Evolutionary conservation across 495 filamentous ascomycete genomes (phyloP).

Genomic region (Halenospora varia): DNA sequence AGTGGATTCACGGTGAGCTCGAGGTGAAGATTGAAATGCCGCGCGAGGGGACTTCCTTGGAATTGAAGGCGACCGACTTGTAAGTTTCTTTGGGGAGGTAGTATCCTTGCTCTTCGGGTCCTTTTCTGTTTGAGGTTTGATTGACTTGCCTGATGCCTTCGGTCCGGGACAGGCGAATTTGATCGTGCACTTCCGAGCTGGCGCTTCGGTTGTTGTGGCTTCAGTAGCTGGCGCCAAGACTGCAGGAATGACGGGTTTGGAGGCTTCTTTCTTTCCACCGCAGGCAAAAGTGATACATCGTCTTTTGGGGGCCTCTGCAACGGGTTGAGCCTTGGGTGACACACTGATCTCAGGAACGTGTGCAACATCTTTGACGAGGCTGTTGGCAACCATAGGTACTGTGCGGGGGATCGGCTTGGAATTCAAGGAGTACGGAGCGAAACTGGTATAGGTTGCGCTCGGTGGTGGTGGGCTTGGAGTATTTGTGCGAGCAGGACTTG

Average conservation of each 20-base stretch:
- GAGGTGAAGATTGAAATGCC: conserved; percentile 37
- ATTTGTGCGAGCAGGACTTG: conserved; percentile 83
- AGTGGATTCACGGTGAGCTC: conserved; percentile 46
- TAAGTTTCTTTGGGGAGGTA: neutral
- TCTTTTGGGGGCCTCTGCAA: conserved; percentile 47
- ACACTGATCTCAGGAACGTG: neutral
- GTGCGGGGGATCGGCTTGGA: conserved; percentile 1
- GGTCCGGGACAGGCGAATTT: conserved; percentile 44
- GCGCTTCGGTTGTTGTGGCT: conserved; percentile 8
- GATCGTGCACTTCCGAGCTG: conserved; percentile 35
- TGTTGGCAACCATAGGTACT: neutral
- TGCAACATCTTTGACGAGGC: neutral
- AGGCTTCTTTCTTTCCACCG: conserved; percentile 30
- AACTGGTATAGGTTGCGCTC: conserved; percentile 24
- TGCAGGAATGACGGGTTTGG: conserved; percentile 13
- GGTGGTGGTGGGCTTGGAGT: conserved; percentile 82
- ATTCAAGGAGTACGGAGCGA: conserved; percentile 20
- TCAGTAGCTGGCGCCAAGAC: conserved; percentile 1
- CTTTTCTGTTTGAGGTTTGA: conserved; percentile 1
- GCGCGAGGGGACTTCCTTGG: conserved; percentile 32
- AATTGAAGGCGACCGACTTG: conserved; percentile 33
- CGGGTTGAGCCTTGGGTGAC: conserved; percentile 23
- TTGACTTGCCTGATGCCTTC: conserved; percentile 14
- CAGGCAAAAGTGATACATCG: conserved; percentile 94
- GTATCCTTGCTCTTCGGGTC: neutral